Evolutionary conservation across 2,329 filamentous ascomycete species (phyloP).

Genomic region (Mollisiaceae sp.): DNA sequence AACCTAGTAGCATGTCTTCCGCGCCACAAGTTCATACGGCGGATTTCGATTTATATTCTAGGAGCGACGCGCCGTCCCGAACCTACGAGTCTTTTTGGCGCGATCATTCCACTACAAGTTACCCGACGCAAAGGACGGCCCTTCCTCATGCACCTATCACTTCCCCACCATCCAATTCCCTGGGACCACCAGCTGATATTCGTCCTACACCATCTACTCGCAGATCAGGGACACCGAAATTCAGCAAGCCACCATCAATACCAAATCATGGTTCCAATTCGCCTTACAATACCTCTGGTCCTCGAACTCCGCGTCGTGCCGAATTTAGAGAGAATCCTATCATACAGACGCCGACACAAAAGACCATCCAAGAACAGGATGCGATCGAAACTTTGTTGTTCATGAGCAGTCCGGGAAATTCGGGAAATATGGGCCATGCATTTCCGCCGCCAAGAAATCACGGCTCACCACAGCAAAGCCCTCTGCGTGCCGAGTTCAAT

Average conservation of each 20-base stretch:
- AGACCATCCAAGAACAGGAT: slow-evolving; percentile 76
- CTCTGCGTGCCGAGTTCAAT: slow-evolving; percentile 41
- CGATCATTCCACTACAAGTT: slow-evolving; percentile 45
- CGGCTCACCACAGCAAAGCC: slow-evolving; percentile 40
- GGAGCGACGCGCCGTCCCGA: slow-evolving; percentile 38
- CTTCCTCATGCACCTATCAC: slow-evolving; percentile 45
- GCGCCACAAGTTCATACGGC: slow-evolving; percentile 28
- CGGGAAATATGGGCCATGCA: slow-evolving; percentile 62
- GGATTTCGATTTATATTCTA: slow-evolving; percentile 44
- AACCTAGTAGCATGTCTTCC: slow-evolving; percentile 26
- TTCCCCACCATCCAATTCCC: slow-evolving; percentile 52
- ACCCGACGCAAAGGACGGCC: slow-evolving; percentile 42
- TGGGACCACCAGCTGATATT: slow-evolving; percentile 48
- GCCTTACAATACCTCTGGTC: slow-evolving; percentile 32
- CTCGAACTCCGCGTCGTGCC: slow-evolving; percentile 35
- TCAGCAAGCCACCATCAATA: slow-evolving; percentile 38
- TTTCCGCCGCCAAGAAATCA: slow-evolving; percentile 51
- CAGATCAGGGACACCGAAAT: slow-evolving; percentile 40
- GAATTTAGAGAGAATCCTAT: slow-evolving; percentile 30
- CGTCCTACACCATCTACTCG: slow-evolving; percentile 37
- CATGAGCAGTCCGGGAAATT: slow-evolving; percentile 80
- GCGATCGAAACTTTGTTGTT: slow-evolving; percentile 81
- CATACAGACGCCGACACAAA: slow-evolving; percentile 67
- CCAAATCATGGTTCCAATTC: slow-evolving; percentile 38
- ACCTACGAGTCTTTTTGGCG: slow-evolving; percentile 54